Percentiles rank a stretch among this genome's conserved stretches.
Evolutionary conservation across 192 early-diverging fungal genomes (phyloP).

Genomic region (Coemansia sp.): DNA sequence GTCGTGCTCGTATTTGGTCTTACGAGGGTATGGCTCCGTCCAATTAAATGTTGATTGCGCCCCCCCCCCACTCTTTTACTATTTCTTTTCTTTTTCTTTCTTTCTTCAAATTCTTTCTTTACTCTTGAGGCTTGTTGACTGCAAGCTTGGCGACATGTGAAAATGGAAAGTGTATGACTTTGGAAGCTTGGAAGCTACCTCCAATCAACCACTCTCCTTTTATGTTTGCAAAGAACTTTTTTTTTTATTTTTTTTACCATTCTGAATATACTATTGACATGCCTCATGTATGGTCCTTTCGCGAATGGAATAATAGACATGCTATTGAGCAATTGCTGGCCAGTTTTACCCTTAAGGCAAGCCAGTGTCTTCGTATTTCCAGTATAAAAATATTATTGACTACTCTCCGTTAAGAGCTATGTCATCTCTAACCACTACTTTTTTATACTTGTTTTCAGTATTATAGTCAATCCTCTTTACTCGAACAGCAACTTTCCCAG

Average conservation of each 20-base stretch:
- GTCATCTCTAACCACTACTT: no score
- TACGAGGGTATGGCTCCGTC: conserved; percentile 55
- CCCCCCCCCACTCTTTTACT: not conserved
- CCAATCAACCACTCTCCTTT: no score
- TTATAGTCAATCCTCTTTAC: no score
- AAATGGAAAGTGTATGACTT: not conserved
- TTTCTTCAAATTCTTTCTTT: not conserved
- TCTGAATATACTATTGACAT: not conserved
- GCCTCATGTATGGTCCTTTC: no score
- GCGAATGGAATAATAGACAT: no score
- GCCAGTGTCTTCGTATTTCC: no score
- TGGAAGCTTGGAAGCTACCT: not conserved
- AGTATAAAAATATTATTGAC: no score
- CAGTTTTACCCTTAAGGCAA: no score
- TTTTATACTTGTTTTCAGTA: no score
- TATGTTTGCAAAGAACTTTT: not conserved
- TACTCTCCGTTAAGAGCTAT: no score
- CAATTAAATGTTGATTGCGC: conserved; percentile 9
- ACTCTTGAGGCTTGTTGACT: not conserved
- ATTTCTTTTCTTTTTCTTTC: not conserved
- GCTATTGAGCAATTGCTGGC: no score
- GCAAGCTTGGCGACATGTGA: not conserved
- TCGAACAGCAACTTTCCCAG: no score
- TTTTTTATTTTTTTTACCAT: not conserved
- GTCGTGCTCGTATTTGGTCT: conserved; percentile 88